Evolutionary conservation across 805 yeast genomes (phyloP).

Genomic region (Saturnispora saitoi): DNA sequence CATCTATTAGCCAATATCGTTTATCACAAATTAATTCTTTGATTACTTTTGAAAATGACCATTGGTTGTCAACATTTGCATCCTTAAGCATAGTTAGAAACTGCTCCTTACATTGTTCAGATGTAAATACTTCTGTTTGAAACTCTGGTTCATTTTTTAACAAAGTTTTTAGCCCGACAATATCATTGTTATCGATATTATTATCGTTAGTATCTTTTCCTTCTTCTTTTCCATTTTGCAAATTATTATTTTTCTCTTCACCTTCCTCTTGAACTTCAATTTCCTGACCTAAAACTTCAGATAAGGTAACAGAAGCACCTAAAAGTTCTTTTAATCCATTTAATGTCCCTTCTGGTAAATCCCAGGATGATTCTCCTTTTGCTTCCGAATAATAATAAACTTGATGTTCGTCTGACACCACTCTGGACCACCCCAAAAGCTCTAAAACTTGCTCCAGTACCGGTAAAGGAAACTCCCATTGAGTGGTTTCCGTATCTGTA

Average conservation of each 20-base stretch:
- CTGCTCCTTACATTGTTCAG: constrained; percentile 23
- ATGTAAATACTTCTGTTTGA: not conserved
- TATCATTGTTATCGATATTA: not conserved
- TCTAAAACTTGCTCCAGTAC: constrained; percentile 32
- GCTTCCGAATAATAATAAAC: constrained; percentile 58
- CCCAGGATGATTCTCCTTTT: constrained; percentile 73
- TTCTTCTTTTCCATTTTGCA: not conserved
- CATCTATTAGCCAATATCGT: constrained; percentile 58
- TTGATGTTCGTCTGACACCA: constrained; percentile 42
- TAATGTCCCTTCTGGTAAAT: constrained; percentile 48
- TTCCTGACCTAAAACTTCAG: constrained; percentile 6
- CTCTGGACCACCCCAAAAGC: constrained; percentile 40
- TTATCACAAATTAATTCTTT: constrained; percentile 47
- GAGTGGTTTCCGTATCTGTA: constrained; percentile 52
- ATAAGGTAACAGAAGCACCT: constrained; percentile 16
- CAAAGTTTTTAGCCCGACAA: not conserved
- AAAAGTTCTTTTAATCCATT: constrained; percentile 1
- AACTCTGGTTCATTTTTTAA: constrained; percentile 9
- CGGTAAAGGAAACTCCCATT: constrained; percentile 74
- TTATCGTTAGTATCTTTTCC: not conserved
- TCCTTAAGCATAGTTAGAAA: constrained; percentile 48
- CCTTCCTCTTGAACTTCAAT: not conserved
- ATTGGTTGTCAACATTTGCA: constrained; percentile 55
- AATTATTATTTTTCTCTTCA: not conserved
- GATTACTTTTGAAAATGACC: constrained; percentile 68